These are phyloP conservation scores for Cnidoscolus chayamansa DNA, from an alignment of 441 rosid species.

Conservation along the genomic window DNA sequence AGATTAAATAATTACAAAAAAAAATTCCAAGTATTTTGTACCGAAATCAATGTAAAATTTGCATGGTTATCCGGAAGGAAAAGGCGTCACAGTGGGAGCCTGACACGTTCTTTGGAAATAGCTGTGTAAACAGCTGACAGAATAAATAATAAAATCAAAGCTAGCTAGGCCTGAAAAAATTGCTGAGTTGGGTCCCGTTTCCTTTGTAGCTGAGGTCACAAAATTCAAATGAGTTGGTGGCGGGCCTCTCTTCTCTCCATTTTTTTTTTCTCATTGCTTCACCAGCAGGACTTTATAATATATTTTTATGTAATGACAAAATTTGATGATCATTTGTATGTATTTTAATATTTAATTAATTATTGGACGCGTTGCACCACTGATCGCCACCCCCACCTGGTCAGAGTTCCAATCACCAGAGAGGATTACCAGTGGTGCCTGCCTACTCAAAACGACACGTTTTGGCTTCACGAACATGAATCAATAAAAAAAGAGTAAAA, in stretches of 20 bases:
- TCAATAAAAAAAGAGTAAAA: not conserved
- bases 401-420: not conserved
- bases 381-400: not conserved
- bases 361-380: no score
- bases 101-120: slow-evolving; percentile 39
- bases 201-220: slow-evolving; percentile 17
- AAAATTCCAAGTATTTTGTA: slow-evolving; percentile 38
- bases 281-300: no score
- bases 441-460: slow-evolving; percentile 13
- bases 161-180: not conserved
- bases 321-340: no score
- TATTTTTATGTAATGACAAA: no score
- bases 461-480: slow-evolving; percentile 26
- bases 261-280: slow-evolving; percentile 15
- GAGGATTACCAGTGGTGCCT: no score
- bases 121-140: no score
- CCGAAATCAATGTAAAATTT: slow-evolving; percentile 42
- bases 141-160: not conserved
- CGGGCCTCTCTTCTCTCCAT: slow-evolving; percentile 19
- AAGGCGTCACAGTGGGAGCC: slow-evolving; percentile 25
- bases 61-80: slow-evolving; percentile 19
- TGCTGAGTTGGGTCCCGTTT: slow-evolving; percentile 33
- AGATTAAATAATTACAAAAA: no score
- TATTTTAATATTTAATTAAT: no score
- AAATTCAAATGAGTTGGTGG: slow-evolving; percentile 28